Percentiles rank a stretch among this genome's conserved stretches.
phyloP scores from a whole-genome alignment of 495 filamentous ascomycete genomes.

The Hypoxylon lenormandii region DNA sequence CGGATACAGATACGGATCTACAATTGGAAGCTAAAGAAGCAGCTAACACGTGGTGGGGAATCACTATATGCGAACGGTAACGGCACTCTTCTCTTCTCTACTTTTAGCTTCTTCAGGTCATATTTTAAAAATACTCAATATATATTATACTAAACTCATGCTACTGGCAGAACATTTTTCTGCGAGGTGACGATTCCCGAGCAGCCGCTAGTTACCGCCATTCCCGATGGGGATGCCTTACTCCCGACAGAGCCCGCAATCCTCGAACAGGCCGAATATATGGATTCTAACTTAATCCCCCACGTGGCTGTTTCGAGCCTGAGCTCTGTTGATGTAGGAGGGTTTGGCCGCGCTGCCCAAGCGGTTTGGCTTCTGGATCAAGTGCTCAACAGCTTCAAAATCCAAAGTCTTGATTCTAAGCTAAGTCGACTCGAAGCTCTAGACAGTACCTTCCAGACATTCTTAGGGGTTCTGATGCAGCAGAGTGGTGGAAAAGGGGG shows the following conservation, averaged over 20 bases:
- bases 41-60: conserved; percentile 54
- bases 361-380: conserved; percentile 52
- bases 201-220: conserved; percentile 31
- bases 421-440: neutral
- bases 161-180: neutral
- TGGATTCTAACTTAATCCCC: neutral
- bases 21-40: conserved; percentile 45
- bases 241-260: conserved; percentile 23
- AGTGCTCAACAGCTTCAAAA: conserved; percentile 20
- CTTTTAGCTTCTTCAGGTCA: neutral
- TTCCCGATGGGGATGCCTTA: conserved; percentile 12
- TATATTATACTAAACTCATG: neutral
- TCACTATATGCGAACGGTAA: conserved; percentile 52
- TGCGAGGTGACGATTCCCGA: conserved; percentile 26
- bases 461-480: conserved; percentile 47
- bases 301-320: too few species aligned
- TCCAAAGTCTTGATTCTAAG: conserved; percentile 35
- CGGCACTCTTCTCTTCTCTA: conserved; percentile 4
- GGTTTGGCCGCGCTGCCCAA: conserved; percentile 51
- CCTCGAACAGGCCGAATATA: conserved; percentile 5
- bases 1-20: conserved; percentile 21
- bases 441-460: neutral
- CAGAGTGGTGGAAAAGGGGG: conserved; percentile 40
- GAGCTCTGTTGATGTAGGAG: conserved; percentile 26
- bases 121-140: neutral